Conservation (phyloP, 129 eudicot species). For the Lactuca saligna region DNA sequence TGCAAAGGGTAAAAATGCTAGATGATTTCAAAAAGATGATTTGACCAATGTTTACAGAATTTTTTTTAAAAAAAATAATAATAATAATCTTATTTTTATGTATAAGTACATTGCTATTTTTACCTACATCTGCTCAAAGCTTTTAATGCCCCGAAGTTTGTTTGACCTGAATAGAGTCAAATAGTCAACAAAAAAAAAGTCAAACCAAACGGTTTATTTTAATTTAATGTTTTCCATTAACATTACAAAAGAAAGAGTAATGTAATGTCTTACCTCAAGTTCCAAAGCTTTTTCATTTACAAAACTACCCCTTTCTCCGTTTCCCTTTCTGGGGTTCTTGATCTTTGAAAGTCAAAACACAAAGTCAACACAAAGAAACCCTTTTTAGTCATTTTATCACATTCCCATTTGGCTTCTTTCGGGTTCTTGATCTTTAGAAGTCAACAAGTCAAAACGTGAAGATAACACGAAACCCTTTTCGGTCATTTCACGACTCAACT, state of each 20-base stretch:
- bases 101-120: neutral
- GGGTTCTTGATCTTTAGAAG: conserved; percentile 30
- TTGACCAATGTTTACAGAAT: conserved; percentile 3
- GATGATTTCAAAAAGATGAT: conserved; percentile 63
- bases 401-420: conserved; percentile 30
- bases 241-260: neutral
- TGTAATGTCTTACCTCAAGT: conserved; percentile 13
- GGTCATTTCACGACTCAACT: conserved; percentile 27
- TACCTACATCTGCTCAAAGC: neutral
- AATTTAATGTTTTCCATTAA: neutral
- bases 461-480: conserved; percentile 19
- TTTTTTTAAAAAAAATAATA: neutral
- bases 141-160: conserved; percentile 11
- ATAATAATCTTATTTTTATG: too few species aligned
- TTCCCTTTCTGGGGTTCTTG: neutral
- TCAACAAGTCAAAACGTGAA: conserved; percentile 3
- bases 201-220: neutral
- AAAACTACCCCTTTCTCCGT: conserved; percentile 10
- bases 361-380: neutral
- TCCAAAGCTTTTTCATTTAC: conserved; percentile 2
- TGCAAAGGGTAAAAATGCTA: conserved; percentile 68
- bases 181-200: conserved; percentile 15
- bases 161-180: conserved; percentile 27
- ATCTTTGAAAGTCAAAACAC: neutral
- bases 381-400: conserved; percentile 13